Evolutionary conservation across 2,329 filamentous ascomycete genomes (phyloP), one percentile per base, ranked within the genome.

Genomic region (Scedosporium boydii): DNA sequence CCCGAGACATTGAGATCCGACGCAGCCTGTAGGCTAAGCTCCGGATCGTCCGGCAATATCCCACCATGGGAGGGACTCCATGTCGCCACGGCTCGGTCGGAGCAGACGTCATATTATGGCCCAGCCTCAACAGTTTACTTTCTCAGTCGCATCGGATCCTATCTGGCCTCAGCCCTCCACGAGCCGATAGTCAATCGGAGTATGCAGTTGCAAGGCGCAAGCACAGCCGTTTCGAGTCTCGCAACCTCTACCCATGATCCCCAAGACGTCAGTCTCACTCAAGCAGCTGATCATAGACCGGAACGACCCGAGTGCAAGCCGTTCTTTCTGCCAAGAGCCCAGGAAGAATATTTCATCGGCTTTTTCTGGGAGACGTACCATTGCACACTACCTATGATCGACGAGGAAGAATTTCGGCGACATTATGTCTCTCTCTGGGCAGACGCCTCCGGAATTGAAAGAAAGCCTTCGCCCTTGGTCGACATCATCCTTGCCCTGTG

Each of bases 401-500:
- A 69, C 9, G 69, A 70, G 42, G 23, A 60, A 7, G 21, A 61
- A 6, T 70, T 70, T 16, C 67, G 68, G 16, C 58, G 29, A n/a
- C 69, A 68, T 44, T 70, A 70, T 16, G 62, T 62, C 3, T 67
- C 66, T 0, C 64, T 70, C 5, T 70, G 69, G 68, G 59, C 21
- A 6, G 27, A 61, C 10, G 34, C 56, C 1, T 44, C 41, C 41
- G 41, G 16, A 3, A 44, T n/a, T 44, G 10, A 2, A 12, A 44
- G 80, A 6, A 75, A 75, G 61, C 71, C 76, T 1, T 83, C 80
- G 2, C 74, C 81, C 1, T 71, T 83, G 0, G 77, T 80, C 1
- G 81, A 83, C 63, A 82, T 83, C 26, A 69, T 83, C 38, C 68
- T 83, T 16, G 81, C 81, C 0, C 63, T 83, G 9, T 80, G 78